A percentile compares a stretch with the other conserved stretches of the same genome.
Conservation (phyloP, 192 early-diverging fungal genomes). For the Chytriomyces sp. region DNA sequence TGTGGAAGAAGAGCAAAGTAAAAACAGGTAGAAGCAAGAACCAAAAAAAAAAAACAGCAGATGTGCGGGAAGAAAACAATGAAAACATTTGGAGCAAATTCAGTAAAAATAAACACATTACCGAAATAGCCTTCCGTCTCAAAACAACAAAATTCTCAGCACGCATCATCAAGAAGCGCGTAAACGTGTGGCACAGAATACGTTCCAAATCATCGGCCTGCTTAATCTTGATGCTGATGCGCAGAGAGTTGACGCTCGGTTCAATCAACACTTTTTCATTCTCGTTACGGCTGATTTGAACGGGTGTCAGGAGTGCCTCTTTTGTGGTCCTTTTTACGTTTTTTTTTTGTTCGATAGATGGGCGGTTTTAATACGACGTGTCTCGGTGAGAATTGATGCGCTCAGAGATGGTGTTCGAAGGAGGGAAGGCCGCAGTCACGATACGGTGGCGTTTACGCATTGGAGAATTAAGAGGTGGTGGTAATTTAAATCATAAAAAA, state of each 20-base stretch:
- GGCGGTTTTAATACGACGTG: not conserved
- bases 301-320: constrained; percentile 85
- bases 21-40: too few relatives aligned
- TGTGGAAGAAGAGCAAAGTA: too few relatives aligned
- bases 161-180: constrained; percentile 96
- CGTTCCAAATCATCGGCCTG: constrained; percentile 97
- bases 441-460: too few relatives aligned
- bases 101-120: constrained; percentile 43
- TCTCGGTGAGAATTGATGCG: too few relatives aligned
- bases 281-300: constrained; percentile 88
- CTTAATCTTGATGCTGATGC: constrained; percentile 94
- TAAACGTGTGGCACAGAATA: constrained; percentile 94
- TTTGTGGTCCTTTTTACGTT: constrained; percentile 64
- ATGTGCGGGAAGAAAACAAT: not conserved
- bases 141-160: constrained; percentile 97
- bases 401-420: not conserved
- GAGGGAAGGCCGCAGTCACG: not conserved
- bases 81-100: not conserved
- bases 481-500: too few relatives aligned
- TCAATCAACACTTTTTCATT: constrained; percentile 94
- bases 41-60: not conserved
- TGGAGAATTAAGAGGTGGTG: too few relatives aligned
- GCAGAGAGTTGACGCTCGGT: constrained; percentile 89
- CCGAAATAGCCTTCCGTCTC: constrained; percentile 84
- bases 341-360: not conserved